Evolutionary conservation across 768 basidiomycete species (phyloP), one percentile per base, ranked within the genome.

Genomic region (Xerocomellus intermedius): DNA sequence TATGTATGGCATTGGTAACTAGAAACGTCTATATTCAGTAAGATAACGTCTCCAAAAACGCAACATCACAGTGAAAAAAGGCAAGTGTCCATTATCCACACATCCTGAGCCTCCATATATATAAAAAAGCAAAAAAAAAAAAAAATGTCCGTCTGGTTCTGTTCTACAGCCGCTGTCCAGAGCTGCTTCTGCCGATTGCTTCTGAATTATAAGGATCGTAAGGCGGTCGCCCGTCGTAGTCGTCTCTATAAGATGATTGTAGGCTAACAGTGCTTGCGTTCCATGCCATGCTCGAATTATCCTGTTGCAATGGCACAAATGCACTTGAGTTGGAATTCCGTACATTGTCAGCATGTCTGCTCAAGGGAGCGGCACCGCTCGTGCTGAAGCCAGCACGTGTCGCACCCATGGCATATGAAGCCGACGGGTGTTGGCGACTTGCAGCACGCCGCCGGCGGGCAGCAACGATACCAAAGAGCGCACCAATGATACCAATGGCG

Each of bases 271-370:
- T 76, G 66, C 84, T 87, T 44, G 76, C 74, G 59, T 82, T 82
- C 84, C 84, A 86, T 45, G 79, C 76, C 60, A 75, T 77, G 61
- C 79, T 82, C 51, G 74, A 61, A 63, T 82, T 84, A 52, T 79
- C 81, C 66, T 85, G 85, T 60, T 82, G 81, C 63, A 90, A 68
- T n/a, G 88, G 87, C 48, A 86, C 74, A 64, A 89, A 89, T 35
- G 86, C 80, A 58, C 84, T 85, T 63, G 85, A 83, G 73, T 86
- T 82, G 58, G 85, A 84, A 71, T 71, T 71, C 38, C 83, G 73
- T 41, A 37, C 42, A 10, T 48, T 62, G 22, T 61, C 60, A 5
- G 32, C 51, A 67, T 61, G 52, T 68, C 58, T 60, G 56, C 54
- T 63, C 37, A 62, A 58, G 48, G 62, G 64, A 4, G 56, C 33